Base-by-base conservation (phyloP, 108 stramenopile genomes). In the Aurantiochytrium sp. region DNA sequence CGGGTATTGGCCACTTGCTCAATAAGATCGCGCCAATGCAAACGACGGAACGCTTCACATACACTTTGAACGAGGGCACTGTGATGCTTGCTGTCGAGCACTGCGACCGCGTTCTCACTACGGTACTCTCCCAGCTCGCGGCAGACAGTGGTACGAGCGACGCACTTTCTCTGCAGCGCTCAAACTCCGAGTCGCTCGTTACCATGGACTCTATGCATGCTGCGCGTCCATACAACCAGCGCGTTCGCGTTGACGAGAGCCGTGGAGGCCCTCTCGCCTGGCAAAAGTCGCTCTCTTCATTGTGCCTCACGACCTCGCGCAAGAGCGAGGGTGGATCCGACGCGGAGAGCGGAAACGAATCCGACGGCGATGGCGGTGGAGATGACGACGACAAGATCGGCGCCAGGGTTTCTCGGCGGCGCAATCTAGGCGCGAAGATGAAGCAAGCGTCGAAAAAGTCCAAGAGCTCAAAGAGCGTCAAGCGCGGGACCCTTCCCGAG, bases 1-100 rank as follows among this genome's bases (percentile, higher is more conserved):
- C 96, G 21, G 96, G 96, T 44, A 89, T 96, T 14, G 92, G 92
- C 58, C 95, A 96, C 89, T 90, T 96, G 29, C 95, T 94, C 55
- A 95, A 95, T n/a, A 96, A 95, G 93, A 73, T 96, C 45, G 72
- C 90, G 60, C 71, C 44, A 43, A 90, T 95, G 12, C 95, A 94
- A 16, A 87, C 91, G 43, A 94, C 94, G 83, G 76, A 83, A 23
- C 49, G 89, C 58, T 72, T 88, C 42, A 44, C 57, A 4, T 60
- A 60, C 29, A 90, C 60, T 73, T 44, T 92, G 59, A 90, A 90
- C 19, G 94, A 95, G 71, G 72, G 89, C 16, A 60, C 89, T 16
- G n/a, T 83, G 45, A 90, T 95, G 12, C 51, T 53, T 6, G 76
- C 76, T 21, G 51, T 83, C 18, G 51, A 83, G 49, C 76, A 53